Percentiles rank a stretch among this genome's conserved stretches.
phyloP scores from a whole-genome alignment of 2,329 filamentous ascomycete species.

The Allantophomopsis lycopodina region DNA sequence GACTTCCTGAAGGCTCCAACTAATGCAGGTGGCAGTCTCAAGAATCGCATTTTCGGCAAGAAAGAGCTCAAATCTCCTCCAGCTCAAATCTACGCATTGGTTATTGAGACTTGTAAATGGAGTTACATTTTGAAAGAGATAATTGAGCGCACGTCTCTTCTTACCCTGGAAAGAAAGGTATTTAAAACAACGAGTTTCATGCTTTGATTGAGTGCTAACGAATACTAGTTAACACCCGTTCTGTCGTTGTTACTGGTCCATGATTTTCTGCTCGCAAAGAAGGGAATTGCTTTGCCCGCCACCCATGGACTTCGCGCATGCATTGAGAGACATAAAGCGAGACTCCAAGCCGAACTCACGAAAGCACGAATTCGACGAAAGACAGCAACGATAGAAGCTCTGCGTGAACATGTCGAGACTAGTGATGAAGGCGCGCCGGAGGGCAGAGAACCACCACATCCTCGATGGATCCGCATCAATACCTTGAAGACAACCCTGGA shows the following conservation, averaged over 20 bases:
- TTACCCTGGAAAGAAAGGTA: conserved; percentile 77
- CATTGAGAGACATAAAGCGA: conserved; percentile 68
- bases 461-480: conserved; percentile 89
- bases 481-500: conserved; percentile 57
- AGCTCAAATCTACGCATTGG: conserved; percentile 75
- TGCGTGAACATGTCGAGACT: conserved; percentile 43
- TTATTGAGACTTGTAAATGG: conserved; percentile 84
- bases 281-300: conserved; percentile 68
- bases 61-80: conserved; percentile 64
- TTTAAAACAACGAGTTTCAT: neutral
- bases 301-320: conserved; percentile 65
- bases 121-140: conserved; percentile 75
- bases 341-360: conserved; percentile 71
- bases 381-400: conserved; percentile 50
- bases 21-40: conserved; percentile 68
- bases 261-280: conserved; percentile 71
- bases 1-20: conserved; percentile 52
- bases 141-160: conserved; percentile 65
- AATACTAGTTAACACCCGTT: conserved; percentile 57
- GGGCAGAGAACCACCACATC: conserved; percentile 34
- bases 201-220: neutral
- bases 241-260: conserved; percentile 75
- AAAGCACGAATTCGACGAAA: conserved; percentile 62
- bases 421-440: conserved; percentile 28
- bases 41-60: conserved; percentile 68